These are phyloP conservation scores for Fonsecaea monophora DNA, from an alignment of 2,329 filamentous ascomycete genomes.

Conservation along the genomic window DNA sequence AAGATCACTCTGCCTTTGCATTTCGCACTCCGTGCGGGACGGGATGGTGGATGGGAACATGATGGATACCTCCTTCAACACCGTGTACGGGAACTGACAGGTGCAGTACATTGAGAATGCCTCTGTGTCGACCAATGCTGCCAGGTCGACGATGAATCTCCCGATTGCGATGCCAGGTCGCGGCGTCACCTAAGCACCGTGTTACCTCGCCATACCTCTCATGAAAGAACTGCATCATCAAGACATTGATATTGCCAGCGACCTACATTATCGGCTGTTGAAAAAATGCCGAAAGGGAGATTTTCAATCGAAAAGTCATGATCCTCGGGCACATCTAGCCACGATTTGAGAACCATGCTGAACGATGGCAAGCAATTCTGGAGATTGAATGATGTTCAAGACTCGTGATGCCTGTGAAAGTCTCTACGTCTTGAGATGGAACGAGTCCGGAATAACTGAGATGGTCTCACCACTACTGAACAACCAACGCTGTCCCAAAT, in stretches of 20 bases:
- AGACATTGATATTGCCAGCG: neutral
- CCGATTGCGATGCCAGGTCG: constrained; percentile 22
- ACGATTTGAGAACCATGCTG: constrained; percentile 20
- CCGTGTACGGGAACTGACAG: constrained; percentile 17
- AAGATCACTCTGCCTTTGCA: neutral
- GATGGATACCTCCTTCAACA: constrained; percentile 13
- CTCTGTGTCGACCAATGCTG: constrained; percentile 20
- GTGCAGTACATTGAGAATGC: constrained; percentile 20
- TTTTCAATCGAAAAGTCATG: constrained; percentile 19
- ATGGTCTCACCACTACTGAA: neutral
- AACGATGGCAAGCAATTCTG: neutral
- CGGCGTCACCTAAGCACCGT: neutral
- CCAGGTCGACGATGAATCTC: constrained; percentile 20
- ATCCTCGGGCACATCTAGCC: constrained; percentile 21
- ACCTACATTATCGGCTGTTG: constrained; percentile 7
- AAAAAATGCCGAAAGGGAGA: constrained; percentile 16
- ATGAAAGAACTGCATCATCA: neutral
- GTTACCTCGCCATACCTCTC: neutral
- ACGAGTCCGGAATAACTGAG: neutral
- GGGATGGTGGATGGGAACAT: neutral
- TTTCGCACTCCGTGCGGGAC: neutral
- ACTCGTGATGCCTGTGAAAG: neutral
- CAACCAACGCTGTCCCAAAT: neutral
- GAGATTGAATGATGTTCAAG: neutral
- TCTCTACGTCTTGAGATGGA: neutral